Evolutionary conservation across 2,329 filamentous ascomycete species (phyloP), one percentile per base, ranked within the genome.

Genomic region (Fusarium nisikadoi): DNA sequence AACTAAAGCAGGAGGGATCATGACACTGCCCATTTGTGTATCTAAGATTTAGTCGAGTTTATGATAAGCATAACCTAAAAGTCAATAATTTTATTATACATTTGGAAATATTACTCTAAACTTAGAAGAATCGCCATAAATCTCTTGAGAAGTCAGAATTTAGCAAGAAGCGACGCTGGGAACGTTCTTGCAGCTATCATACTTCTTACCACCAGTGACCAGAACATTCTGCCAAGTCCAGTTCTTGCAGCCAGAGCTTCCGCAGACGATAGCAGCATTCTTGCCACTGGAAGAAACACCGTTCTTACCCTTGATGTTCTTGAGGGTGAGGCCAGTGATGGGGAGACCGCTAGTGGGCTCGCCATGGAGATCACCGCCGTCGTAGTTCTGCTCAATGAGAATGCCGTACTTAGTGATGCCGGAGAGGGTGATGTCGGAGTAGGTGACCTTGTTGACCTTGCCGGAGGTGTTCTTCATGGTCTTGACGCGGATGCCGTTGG

Each of bases 251-350:
- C 76, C 76, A 3, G 62, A 68, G 54, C 79, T 79, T 16, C 84
- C 88, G 63, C 88, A 90, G 13, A 88, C 83, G 65, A 90, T 86
- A 68, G 87, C 87, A 68, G 88, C 78, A 58, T 86, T 80, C 47
- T 79, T 83, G 8, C 76, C 84, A 4, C 68, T 75, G 27, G 76
- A 72, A 4, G 74, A 50, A n/a, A 88, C 84, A 0, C 35, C 57
- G 8, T 65, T 55, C 16, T 81, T 79, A 8, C 86, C 86, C 12
- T 76, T 81, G 62, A 88, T 81, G 62, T 81, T 74, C 39, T 79
- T 74, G 23, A 87, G 71, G 9, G 80, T 83, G 5, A 88, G 74
- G 20, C 78, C 83, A 8, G 86, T 87, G 75, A 88, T 87, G 16
- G 85, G 85, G 25, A 88, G 83, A 38, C 84, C 84, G 41, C 76